Percentiles rank a stretch among this genome's conserved stretches.
These are phyloP conservation scores for Botrytis galanthina DNA, from an alignment of 2,329 filamentous ascomycete species.

Conservation along the genomic window DNA sequence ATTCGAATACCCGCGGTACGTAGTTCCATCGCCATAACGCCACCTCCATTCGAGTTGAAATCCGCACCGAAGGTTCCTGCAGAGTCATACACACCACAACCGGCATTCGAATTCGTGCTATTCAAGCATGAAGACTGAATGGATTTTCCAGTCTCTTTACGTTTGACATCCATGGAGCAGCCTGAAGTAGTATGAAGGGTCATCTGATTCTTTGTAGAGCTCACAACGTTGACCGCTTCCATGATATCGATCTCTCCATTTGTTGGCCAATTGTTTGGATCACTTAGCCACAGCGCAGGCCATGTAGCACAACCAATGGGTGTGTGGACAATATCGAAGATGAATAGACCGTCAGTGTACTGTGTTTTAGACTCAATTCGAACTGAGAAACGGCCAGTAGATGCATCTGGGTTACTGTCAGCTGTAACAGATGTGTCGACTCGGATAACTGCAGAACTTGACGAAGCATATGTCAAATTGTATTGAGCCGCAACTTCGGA, in stretches of 20 bases:
- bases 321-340: constrained; percentile 58
- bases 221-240: constrained; percentile 47
- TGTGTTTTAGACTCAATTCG: constrained; percentile 58
- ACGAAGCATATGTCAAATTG: constrained; percentile 62
- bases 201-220: constrained; percentile 44
- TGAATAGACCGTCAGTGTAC: constrained; percentile 55
- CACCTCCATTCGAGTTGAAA: constrained; percentile 52
- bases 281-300: constrained; percentile 62
- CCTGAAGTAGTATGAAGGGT: constrained; percentile 48
- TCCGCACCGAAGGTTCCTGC: constrained; percentile 47
- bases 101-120: constrained; percentile 42
- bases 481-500: constrained; percentile 35
- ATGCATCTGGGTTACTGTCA: constrained; percentile 54
- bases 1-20: constrained; percentile 47
- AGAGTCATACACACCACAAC: constrained; percentile 45
- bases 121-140: constrained; percentile 48
- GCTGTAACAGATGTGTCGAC: constrained; percentile 60
- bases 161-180: constrained; percentile 43
- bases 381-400: constrained; percentile 36
- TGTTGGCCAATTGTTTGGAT: constrained; percentile 56
- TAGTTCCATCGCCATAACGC: constrained; percentile 50
- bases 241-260: constrained; percentile 60
- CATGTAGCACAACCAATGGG: constrained; percentile 54
- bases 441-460: constrained; percentile 52
- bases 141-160: constrained; percentile 49